Evolutionary conservation across 306 rosid species (phyloP), one percentile per base, ranked within the genome.

Genomic region (Dalbergia cultrata): DNA sequence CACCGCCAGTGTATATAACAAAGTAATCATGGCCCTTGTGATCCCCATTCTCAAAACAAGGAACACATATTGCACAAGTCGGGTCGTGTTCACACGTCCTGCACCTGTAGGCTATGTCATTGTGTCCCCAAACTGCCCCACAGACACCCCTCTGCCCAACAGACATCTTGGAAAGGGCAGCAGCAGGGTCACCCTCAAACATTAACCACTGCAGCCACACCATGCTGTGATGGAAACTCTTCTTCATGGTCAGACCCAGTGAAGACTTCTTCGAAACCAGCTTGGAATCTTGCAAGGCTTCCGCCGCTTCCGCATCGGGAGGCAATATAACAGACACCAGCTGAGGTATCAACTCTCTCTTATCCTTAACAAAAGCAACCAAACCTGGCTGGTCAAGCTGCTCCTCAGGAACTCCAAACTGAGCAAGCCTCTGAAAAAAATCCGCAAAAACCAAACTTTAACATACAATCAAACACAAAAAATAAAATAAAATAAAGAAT

Each of bases 41-140:
- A 78, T 90, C 72, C 68, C 99, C 99, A 74, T 89, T 89, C 86
- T 88, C 94, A 81, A 96, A 96, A 86, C 99, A 96, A 65, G 97
- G 98, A 72, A 96, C 97, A 53, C 99, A 96, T 17, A 96, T 96
- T 18, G 99, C 98, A 7, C 99, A 96, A 3, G 99, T 96, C 0
- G 97, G 97, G 63, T 96, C 99, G 0, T 90, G 90, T 78, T 90
- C 98, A 56, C 99, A 96, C 4, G 99, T 96, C 72, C 85, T 87
- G 71, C 99, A 96, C 89, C 90, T 87, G 79, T 93, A 96, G 7
- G 99, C 99, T 60, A 93, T 80, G 81, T 96, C 98, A 74, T 85
- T 86, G 4, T 44, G 65, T 13, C 98, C 98, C 99, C 99, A 96
- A 74, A 96, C 97, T 67, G 97, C 84, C 47, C 98, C 99, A 47